These are phyloP conservation scores for Termitomyces sp. DNA, from an alignment of 768 basidiomycete species.

Conservation along the genomic window DNA sequence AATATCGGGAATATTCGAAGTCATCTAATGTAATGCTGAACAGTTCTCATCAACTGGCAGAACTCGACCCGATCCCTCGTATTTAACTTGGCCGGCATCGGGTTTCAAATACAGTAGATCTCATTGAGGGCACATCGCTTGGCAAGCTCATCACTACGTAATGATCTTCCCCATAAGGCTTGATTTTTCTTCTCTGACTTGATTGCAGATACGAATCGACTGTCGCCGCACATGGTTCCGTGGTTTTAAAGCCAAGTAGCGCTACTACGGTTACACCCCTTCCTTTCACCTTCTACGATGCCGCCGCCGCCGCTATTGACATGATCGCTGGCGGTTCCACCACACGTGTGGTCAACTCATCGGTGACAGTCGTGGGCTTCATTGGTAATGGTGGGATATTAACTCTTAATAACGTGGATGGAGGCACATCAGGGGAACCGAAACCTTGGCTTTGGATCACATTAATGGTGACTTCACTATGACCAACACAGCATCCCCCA, in stretches of 20 bases:
- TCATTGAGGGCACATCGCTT: slow-evolving; percentile 37
- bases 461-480: slow-evolving; percentile 46
- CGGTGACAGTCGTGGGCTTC: slow-evolving; percentile 38
- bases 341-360: slow-evolving; percentile 33
- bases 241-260: slow-evolving; percentile 37
- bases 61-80: slow-evolving; percentile 36
- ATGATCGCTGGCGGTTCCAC: slow-evolving; percentile 38
- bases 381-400: slow-evolving; percentile 44
- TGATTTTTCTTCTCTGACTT: slow-evolving; percentile 1
- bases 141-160: slow-evolving; percentile 37
- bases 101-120: slow-evolving; percentile 37
- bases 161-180: slow-evolving; percentile 11
- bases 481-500: slow-evolving; percentile 45
- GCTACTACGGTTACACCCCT: slow-evolving; percentile 26
- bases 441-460: slow-evolving; percentile 43
- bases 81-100: slow-evolving; percentile 42
- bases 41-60: slow-evolving; percentile 49
- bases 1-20: background rate
- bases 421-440: slow-evolving; percentile 41
- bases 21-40: background rate
- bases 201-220: slow-evolving; percentile 33
- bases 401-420: slow-evolving; percentile 41
- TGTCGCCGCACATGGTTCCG: slow-evolving; percentile 32
- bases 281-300: slow-evolving; percentile 34
- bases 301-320: slow-evolving; percentile 31